Evolutionary conservation across 768 basidiomycete genomes (phyloP), one percentile per base, ranked within the genome.

Genomic region (Tulasnella sp.): DNA sequence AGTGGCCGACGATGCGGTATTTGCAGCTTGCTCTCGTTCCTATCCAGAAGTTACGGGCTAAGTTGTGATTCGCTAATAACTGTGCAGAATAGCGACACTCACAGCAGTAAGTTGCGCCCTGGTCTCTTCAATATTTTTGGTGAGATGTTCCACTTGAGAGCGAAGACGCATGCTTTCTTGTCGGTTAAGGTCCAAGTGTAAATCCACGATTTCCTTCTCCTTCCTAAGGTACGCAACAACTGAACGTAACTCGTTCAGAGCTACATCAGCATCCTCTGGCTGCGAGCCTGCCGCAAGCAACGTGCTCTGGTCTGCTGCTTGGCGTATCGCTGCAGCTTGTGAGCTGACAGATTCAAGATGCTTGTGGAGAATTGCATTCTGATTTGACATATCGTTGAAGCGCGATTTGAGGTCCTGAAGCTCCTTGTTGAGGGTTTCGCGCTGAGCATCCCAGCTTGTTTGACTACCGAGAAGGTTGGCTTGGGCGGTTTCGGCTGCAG

Each of bases 141-240:
- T 76, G 43, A 90, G 69, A 65, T 86, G 83, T 4, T 91, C 88
- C 26, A 87, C 78, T 67, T 92, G 86, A 19, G 79, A 72, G 69
- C 85, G 87, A 53, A 89, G 70, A 3, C 89, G 80, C 8, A 80
- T 72, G 64, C 79, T 87, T 73, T 93, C 89, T 65, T 83, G 80
- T 67, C 80, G 85, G 75, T 83, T 79, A 50, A 93, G 79, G 66
- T 92, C 87, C 24, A 90, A 76, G 64, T 92, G 88, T 30, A 92
- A 78, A 65, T 94, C 90, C 47, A 88, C 85, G 54, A 94, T 90
- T 68, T 93, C 89, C 72, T 94, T 92, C 76, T 93, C 91, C 67
- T 86, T 89, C 43, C 91, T 80, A 32, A 94, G 74, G 70, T 88
- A 93, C 2, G 83, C 78, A 44, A 92, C 83, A 26, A 91, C 84